A percentile compares a stretch with the other conserved stretches of the same genome.
Evolutionary conservation across 805 yeast genomes (phyloP).

Genomic region (Lachancea waltii): DNA sequence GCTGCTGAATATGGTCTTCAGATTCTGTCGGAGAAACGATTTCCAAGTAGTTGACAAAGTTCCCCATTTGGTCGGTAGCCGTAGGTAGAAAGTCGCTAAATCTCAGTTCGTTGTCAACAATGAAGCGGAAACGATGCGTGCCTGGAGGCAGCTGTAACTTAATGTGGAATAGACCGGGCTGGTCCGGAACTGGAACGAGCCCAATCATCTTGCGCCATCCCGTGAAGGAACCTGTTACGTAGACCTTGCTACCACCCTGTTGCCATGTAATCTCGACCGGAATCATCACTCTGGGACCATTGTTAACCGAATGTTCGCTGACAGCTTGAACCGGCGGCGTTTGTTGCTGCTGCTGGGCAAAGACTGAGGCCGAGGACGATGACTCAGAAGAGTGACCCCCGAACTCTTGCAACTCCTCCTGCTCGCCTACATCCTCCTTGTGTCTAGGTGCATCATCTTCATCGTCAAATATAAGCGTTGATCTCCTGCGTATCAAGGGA

Average conservation of each 20-base stretch:
- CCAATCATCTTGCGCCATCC: slow-evolving; percentile 99
- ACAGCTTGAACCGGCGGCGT: slow-evolving; percentile 1
- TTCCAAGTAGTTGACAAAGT: slow-evolving; percentile 86
- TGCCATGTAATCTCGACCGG: slow-evolving; percentile 81
- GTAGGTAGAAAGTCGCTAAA: slow-evolving; percentile 88
- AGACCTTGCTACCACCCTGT: slow-evolving; percentile 94
- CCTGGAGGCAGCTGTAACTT: slow-evolving; percentile 80
- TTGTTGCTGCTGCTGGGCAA: slow-evolving; percentile 9
- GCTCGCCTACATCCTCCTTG: slow-evolving; percentile 15
- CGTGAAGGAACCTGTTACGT: slow-evolving; percentile 95
- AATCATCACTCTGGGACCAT: slow-evolving; percentile 16
- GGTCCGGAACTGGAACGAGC: slow-evolving; percentile 39
- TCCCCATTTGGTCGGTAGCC: slow-evolving; percentile 96
- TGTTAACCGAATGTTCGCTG: not conserved
- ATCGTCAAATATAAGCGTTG: slow-evolving; percentile 65
- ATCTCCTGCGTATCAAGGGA: slow-evolving; percentile 45
- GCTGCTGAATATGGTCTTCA: slow-evolving; percentile 16
- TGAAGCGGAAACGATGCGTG: slow-evolving; percentile 88
- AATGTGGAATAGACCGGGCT: slow-evolving; percentile 44
- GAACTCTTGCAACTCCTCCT: slow-evolving; percentile 2
- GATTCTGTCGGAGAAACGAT: slow-evolving; percentile 38
- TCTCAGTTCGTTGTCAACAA: slow-evolving; percentile 86
- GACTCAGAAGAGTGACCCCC: slow-evolving; percentile 4
- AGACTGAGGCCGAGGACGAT: slow-evolving; percentile 6
- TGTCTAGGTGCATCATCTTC: slow-evolving; percentile 35